These are phyloP conservation scores for Globisporangium nagaii DNA, from an alignment of 352 stramenopile species.

Conservation along the genomic window DNA sequence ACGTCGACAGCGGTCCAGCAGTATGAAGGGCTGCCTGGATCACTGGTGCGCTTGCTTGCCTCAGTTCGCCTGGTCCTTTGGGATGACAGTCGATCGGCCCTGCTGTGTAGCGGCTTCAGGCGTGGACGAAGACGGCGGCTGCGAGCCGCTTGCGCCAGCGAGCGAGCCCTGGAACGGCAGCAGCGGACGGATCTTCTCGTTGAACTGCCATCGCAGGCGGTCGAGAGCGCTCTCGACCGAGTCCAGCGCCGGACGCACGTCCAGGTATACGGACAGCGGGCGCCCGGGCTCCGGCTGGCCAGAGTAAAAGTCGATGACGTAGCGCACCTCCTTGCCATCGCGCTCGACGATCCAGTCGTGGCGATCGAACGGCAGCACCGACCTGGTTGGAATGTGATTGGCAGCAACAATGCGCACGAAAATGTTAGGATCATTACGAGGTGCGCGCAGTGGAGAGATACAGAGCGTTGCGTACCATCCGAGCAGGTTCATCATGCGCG, in stretches of 20 bases:
- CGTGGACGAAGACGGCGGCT: slow-evolving; percentile 1
- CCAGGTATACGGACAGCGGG: slow-evolving; percentile 92
- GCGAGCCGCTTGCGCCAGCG: slow-evolving; percentile 18
- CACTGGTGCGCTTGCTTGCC: not conserved
- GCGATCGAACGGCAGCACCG: slow-evolving; percentile 94
- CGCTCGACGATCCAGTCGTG: slow-evolving; percentile 98
- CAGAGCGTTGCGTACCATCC: slow-evolving; percentile 58
- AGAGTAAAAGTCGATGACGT: slow-evolving; percentile 99
- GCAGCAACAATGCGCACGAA: too few relatives aligned
- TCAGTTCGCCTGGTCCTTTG: slow-evolving; percentile 11
- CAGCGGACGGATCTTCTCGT: slow-evolving; percentile 65
- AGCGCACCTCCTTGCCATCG: slow-evolving; percentile 90
- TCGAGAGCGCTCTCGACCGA: slow-evolving; percentile 73
- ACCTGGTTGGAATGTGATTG: too few relatives aligned
- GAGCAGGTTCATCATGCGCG: slow-evolving; percentile 84
- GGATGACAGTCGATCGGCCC: slow-evolving; percentile 25
- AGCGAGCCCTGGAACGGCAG: slow-evolving; percentile 63
- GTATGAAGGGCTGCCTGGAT: not conserved
- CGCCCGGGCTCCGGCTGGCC: slow-evolving; percentile 80
- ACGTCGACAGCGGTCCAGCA: not conserved
- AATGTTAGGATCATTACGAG: too few relatives aligned
- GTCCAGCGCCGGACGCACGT: slow-evolving; percentile 96
- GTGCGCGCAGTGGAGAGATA: slow-evolving; percentile 7
- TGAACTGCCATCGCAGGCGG: slow-evolving; percentile 74
- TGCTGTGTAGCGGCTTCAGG: not conserved